Percentiles rank a stretch among this genome's conserved stretches.
Evolutionary conservation across 169 alveolate species (phyloP).

Genomic region (Cyclospora cayetanensis): DNA sequence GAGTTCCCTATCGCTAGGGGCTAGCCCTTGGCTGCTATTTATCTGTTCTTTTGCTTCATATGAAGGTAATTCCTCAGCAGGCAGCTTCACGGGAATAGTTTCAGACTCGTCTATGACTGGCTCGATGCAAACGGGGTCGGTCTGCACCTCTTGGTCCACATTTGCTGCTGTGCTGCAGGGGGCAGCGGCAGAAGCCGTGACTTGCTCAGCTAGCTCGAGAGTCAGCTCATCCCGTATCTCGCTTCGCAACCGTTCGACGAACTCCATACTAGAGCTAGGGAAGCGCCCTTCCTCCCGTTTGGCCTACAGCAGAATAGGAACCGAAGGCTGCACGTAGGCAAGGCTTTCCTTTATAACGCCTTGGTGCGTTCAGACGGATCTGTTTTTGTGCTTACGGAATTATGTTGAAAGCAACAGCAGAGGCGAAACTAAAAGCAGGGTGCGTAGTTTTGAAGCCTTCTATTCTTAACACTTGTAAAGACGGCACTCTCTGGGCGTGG

Average conservation of each 20-base stretch:
- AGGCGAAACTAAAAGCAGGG: no score
- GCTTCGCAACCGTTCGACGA: background rate
- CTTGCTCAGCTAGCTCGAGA: conserved; percentile 28
- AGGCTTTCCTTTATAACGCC: no score
- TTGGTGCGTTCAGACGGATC: no score
- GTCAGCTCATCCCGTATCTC: conserved; percentile 22
- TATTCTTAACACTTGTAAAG: no score
- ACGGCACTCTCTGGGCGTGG: no score
- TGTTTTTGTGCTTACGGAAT: no score
- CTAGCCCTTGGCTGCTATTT: background rate
- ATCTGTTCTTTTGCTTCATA: background rate
- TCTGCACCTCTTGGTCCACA: conserved; percentile 1
- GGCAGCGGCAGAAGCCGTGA: background rate
- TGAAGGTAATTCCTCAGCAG: background rate
- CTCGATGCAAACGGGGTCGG: background rate
- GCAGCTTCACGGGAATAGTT: background rate
- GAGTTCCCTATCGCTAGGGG: background rate
- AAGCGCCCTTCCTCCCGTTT: conserved; percentile 10
- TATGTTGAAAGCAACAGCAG: no score
- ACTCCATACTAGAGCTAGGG: background rate
- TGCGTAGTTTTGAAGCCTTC: no score
- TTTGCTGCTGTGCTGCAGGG: no score
- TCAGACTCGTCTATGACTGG: background rate
- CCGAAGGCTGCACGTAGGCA: no score
- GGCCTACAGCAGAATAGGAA: no score